Percentiles rank a stretch among this genome's conserved stretches.
phyloP scores from a whole-genome alignment of 345 rosid genomes.

The Bruguiera gymnorhiza region DNA sequence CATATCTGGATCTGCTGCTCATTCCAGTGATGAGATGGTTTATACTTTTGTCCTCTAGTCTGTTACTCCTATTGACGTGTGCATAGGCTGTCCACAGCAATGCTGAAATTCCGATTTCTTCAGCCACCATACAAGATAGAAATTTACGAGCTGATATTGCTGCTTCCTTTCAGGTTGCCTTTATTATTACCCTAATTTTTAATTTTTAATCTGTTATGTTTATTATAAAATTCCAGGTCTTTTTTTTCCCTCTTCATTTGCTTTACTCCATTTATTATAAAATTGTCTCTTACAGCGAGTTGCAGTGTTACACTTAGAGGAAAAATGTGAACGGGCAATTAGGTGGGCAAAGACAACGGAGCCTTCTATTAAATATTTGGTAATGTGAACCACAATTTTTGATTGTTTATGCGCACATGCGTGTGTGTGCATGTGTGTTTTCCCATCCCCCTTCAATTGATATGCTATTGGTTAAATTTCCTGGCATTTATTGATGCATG shows the following conservation, averaged over 20 bases:
- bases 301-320: conserved; percentile 92
- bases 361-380: conserved; percentile 78
- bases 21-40: neutral
- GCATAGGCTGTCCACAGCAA: conserved; percentile 42
- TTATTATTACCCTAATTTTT: neutral
- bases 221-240: neutral
- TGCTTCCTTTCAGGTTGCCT: conserved; percentile 85
- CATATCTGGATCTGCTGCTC: conserved; percentile 3
- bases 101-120: conserved; percentile 59
- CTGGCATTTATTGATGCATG: conserved; percentile 5
- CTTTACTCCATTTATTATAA: conserved; percentile 1
- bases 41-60: neutral
- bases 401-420: neutral
- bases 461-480: conserved; percentile 13
- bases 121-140: conserved; percentile 67
- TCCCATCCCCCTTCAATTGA: neutral
- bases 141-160: conserved; percentile 83
- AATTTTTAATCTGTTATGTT: neutral
- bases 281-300: conserved; percentile 55
- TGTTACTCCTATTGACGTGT: conserved; percentile 10
- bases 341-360: conserved; percentile 86
- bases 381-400: conserved; percentile 23
- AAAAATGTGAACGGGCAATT: conserved; percentile 86
- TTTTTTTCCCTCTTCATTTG: neutral
- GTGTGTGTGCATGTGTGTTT: neutral